These are phyloP conservation scores for Pseudocercospora macadamiae DNA, from an alignment of 2,329 filamentous ascomycete genomes.

Conservation along the genomic window DNA sequence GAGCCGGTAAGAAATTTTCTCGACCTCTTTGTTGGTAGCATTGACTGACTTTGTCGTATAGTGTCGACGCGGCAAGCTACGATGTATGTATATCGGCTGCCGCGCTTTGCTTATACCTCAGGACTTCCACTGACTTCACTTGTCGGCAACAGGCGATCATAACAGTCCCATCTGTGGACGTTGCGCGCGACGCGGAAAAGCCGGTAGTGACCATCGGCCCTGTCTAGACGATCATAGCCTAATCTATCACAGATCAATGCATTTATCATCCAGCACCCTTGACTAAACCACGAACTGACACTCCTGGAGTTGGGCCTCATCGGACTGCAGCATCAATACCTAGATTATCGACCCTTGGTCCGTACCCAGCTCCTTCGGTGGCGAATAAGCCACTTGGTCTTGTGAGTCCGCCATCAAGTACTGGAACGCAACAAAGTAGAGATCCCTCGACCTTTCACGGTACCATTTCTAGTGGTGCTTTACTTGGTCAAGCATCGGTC, in stretches of 20 bases:
- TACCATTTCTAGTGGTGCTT: constrained; percentile 4
- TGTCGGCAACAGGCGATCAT: constrained; percentile 28
- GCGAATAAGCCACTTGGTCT: constrained; percentile 11
- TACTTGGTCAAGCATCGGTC: constrained; percentile 9
- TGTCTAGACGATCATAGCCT: too few species aligned
- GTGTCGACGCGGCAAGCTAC: constrained; percentile 40
- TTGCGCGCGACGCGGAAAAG: constrained; percentile 33
- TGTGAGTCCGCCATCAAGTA: constrained; percentile 29
- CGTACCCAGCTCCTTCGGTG: constrained; percentile 15
- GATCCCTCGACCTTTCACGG: constrained; percentile 15
- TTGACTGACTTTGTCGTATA: constrained; percentile 9
- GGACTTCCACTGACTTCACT: neutral
- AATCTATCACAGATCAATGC: constrained; percentile 32
- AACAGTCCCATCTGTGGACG: constrained; percentile 37
- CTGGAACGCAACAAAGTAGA: constrained; percentile 10
- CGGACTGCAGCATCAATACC: constrained; percentile 17
- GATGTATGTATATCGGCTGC: constrained; percentile 22
- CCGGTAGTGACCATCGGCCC: neutral
- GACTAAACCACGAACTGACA: constrained; percentile 27
- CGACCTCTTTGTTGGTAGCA: neutral
- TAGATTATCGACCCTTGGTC: constrained; percentile 11
- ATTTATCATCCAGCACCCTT: constrained; percentile 41
- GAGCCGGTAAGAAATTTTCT: constrained; percentile 34
- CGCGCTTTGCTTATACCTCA: neutral
- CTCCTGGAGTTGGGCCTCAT: constrained; percentile 20